Evolutionary conservation across 225 moss, liverwort and hornwort genomes (phyloP).

Genomic region (Thuidium tamariscinum): DNA sequence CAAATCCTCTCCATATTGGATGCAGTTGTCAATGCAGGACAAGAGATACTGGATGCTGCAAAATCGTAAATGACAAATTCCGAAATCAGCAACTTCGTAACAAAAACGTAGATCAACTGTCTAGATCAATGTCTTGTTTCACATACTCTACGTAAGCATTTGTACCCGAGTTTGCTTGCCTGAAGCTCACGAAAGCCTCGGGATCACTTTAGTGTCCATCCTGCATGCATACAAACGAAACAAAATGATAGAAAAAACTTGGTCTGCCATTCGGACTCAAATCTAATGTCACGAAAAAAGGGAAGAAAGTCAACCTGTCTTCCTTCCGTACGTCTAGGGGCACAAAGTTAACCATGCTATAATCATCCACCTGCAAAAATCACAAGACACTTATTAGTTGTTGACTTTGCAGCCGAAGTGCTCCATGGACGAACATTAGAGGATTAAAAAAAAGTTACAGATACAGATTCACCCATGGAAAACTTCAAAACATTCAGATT

Average conservation of each 20-base stretch:
- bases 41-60: slow-evolving; percentile 80
- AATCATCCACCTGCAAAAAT: slow-evolving; percentile 72
- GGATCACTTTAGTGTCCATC: neutral
- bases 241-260: neutral
- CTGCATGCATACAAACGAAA: neutral
- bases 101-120: neutral
- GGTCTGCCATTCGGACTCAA: neutral
- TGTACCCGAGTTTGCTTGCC: neutral
- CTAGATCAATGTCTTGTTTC: neutral
- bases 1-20: slow-evolving; percentile 93
- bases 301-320: slow-evolving; percentile 43
- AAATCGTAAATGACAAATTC: neutral
- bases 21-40: slow-evolving; percentile 91
- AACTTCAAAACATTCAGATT: neutral
- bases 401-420: neutral
- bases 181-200: neutral
- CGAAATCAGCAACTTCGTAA: neutral
- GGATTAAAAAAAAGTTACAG: neutral
- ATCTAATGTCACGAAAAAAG: neutral
- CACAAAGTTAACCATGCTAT: slow-evolving; percentile 94
- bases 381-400: neutral
- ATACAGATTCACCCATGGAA: neutral
- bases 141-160: neutral
- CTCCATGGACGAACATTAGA: neutral
- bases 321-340: slow-evolving; percentile 82